Conservation (phyloP, 371 early-diverging fungal species). For the Lichtheimia hyalospora region DNA sequence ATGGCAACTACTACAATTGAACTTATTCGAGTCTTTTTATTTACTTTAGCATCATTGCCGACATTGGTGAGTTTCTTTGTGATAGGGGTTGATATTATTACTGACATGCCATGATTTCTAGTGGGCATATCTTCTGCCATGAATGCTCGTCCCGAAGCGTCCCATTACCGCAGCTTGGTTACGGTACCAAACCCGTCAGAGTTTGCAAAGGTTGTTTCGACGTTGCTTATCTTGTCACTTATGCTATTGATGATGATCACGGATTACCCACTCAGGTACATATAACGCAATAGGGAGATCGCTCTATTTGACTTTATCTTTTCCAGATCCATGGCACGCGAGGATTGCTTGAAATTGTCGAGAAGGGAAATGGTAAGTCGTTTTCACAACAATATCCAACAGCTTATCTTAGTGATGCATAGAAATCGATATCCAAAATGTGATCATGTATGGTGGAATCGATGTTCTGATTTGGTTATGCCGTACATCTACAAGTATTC, state of each 20-base stretch:
- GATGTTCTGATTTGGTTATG: slow-evolving; percentile 65
- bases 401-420: not conserved
- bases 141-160: slow-evolving; percentile 59
- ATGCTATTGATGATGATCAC: slow-evolving; percentile 62
- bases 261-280: slow-evolving; percentile 59
- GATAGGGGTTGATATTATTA: not conserved
- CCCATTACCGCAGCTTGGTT: slow-evolving; percentile 65
- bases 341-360: slow-evolving; percentile 60
- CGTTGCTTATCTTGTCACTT: slow-evolving; percentile 63
- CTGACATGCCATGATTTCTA: slow-evolving; percentile 8
- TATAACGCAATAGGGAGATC: not conserved
- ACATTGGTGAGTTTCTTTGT: slow-evolving; percentile 48
- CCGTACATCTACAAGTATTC: slow-evolving; percentile 38
- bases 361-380: slow-evolving; percentile 50
- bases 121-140: slow-evolving; percentile 66
- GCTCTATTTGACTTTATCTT: not conserved
- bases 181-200: slow-evolving; percentile 56
- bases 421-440: slow-evolving; percentile 53
- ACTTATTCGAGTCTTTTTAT: not conserved
- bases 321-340: slow-evolving; percentile 62
- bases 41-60: slow-evolving; percentile 61
- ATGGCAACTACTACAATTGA: no score
- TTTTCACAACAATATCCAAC: not conserved
- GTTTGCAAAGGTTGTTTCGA: slow-evolving; percentile 66
- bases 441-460: slow-evolving; percentile 60